A percentile compares a stretch with the other conserved stretches of the same genome.
Evolutionary conservation across 345 rosid species (phyloP).

Genomic region (Anacardium occidentale): DNA sequence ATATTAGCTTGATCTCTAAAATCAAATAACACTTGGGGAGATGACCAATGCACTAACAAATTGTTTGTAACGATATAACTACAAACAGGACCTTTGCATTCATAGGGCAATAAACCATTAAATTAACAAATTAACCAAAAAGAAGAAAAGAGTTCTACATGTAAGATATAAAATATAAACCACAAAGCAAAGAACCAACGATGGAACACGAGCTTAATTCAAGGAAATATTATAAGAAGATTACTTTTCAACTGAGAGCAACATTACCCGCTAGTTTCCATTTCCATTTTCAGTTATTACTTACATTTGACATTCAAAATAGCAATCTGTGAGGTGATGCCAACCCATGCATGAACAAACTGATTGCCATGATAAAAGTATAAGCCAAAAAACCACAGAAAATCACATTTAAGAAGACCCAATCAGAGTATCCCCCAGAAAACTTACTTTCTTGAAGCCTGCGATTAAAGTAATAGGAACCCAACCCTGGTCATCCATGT

Average conservation of each 20-base stretch:
- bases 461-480: slow-evolving; percentile 65
- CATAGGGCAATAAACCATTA: no score
- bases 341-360: slow-evolving; percentile 5
- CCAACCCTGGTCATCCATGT: slow-evolving; percentile 94
- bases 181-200: no score
- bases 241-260: slow-evolving; percentile 1
- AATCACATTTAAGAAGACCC: slow-evolving; percentile 17
- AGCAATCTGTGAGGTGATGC: background rate
- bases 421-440: slow-evolving; percentile 11
- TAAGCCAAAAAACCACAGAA: slow-evolving; percentile 4
- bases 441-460: slow-evolving; percentile 75
- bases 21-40: no score
- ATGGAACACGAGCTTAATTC: background rate
- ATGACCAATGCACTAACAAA: no score
- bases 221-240: slow-evolving; percentile 2
- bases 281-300: background rate
- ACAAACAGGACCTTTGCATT: no score
- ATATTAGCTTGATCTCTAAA: no score
- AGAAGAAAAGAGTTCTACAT: no score
- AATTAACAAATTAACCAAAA: no score
- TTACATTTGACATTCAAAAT: background rate
- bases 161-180: no score
- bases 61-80: no score
- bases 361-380: background rate
- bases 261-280: background rate